These are phyloP conservation scores for Rauvolfia tetraphylla DNA, from an alignment of 257 asterid genomes.

Conservation along the genomic window DNA sequence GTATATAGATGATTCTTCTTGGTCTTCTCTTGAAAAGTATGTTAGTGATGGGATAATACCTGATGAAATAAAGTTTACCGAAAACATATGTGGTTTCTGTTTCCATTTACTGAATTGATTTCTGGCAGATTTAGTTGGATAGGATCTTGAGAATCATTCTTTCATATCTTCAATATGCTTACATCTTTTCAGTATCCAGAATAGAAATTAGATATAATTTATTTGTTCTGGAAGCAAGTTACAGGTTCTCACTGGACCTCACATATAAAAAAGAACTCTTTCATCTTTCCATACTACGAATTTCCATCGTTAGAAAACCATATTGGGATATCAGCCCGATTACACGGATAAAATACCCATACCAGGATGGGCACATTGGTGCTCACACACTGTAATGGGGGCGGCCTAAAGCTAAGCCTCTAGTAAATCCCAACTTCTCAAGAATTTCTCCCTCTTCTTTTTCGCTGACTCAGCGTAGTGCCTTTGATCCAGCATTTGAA, in stretches of 20 bases:
- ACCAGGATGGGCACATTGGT: too few relatives aligned
- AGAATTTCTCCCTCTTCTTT: too few relatives aligned
- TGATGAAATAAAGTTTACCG: neutral
- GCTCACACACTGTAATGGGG: too few relatives aligned
- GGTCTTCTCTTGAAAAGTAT: neutral
- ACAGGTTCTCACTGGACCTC: neutral
- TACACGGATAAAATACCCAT: too few relatives aligned
- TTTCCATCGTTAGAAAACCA: neutral
- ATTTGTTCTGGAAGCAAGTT: neutral
- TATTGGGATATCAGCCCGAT: too few relatives aligned
- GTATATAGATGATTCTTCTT: constrained; percentile 12
- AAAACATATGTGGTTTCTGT: neutral
- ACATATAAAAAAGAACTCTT: neutral
- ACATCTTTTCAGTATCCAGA: neutral
- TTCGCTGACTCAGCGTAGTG: too few relatives aligned
- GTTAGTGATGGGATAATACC: neutral
- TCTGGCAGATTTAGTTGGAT: neutral
- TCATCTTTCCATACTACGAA: neutral
- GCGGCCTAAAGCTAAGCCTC: too few relatives aligned
- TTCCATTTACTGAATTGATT: neutral
- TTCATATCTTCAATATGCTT: neutral
- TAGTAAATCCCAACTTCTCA: too few relatives aligned
- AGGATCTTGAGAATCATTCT: too few relatives aligned
- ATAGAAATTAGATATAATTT: neutral
- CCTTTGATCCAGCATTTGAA: too few relatives aligned